Evolutionary conservation across 225 moss, liverwort and hornwort genomes (phyloP).

Genomic region (Physcomitrium patens): DNA sequence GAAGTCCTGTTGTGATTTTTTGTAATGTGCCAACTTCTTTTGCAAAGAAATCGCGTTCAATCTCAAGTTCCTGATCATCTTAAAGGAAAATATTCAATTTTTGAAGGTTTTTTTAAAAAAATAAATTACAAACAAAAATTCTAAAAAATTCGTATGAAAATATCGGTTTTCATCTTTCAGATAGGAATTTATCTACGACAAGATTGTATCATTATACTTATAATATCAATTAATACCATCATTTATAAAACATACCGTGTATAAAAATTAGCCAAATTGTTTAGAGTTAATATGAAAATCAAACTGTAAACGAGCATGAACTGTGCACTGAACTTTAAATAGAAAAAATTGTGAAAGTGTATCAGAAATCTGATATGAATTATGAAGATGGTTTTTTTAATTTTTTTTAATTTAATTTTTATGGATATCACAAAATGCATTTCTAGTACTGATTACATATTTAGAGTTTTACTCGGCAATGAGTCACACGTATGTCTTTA

Average conservation of each 20-base stretch:
- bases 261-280: too few species aligned
- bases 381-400: neutral
- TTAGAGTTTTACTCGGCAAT: slow-evolving; percentile 51
- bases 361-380: too few species aligned
- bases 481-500: slow-evolving; percentile 51
- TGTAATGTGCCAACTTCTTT: slow-evolving; percentile 35
- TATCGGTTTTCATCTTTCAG: too few species aligned
- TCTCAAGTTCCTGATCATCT: slow-evolving; percentile 35
- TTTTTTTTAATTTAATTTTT: neutral
- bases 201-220: too few species aligned
- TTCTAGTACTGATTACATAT: slow-evolving; percentile 42
- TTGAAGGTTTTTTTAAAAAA: neutral
- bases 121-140: neutral
- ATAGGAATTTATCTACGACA: too few species aligned
- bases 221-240: too few species aligned
- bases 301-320: neutral
- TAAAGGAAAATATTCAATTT: neutral
- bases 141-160: rapidly evolving
- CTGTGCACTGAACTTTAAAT: neutral
- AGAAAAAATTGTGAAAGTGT: neutral
- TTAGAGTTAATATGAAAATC: neutral
- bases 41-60: slow-evolving; percentile 50
- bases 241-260: too few species aligned
- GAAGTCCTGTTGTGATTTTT: slow-evolving; percentile 34
- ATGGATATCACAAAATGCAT: neutral